Conservation (phyloP, 2,329 filamentous ascomycete genomes). For the Ceratocystis cubensis region DNA sequence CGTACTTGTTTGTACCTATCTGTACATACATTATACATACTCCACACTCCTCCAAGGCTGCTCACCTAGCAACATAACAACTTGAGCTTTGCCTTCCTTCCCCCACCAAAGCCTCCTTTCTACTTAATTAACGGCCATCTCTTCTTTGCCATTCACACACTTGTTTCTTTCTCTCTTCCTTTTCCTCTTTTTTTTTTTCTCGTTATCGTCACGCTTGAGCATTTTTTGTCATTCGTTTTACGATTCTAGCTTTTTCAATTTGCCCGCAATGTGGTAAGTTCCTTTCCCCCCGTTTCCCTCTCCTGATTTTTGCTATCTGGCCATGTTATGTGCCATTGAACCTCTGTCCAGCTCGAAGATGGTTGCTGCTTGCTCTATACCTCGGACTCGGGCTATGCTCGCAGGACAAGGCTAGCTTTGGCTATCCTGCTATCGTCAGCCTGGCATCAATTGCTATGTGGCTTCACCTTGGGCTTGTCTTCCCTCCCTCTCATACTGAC, state of each 20-base stretch:
- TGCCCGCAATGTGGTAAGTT: constrained; percentile 21
- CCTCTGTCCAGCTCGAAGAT: background rate
- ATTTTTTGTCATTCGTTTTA: constrained; percentile 19
- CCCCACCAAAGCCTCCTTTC: constrained; percentile 18
- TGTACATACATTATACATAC: constrained; percentile 13
- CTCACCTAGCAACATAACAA: constrained; percentile 10
- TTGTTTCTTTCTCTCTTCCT: background rate
- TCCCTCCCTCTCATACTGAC: constrained; percentile 17
- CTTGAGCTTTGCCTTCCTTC: constrained; percentile 6
- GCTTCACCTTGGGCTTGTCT: constrained; percentile 6
- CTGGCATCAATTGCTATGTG: background rate
- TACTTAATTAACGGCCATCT: constrained; percentile 15
- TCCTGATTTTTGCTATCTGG: background rate
- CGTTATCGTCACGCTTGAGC: constrained; percentile 1
- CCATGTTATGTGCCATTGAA: constrained; percentile 1
- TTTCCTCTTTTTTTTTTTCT: constrained; percentile 16
- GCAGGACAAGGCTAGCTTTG: background rate
- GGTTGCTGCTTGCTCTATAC: background rate
- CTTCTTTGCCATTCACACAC: constrained; percentile 1
- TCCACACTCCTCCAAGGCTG: constrained; percentile 4
- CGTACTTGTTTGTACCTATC: constrained; percentile 10
- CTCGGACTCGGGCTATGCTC: background rate
- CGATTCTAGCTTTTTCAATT: constrained; percentile 19
- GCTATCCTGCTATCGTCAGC: background rate
- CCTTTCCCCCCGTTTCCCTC: constrained; percentile 14